Base-by-base conservation (phyloP, 73 alveolate genomes). In the Stentor coeruleus region DNA sequence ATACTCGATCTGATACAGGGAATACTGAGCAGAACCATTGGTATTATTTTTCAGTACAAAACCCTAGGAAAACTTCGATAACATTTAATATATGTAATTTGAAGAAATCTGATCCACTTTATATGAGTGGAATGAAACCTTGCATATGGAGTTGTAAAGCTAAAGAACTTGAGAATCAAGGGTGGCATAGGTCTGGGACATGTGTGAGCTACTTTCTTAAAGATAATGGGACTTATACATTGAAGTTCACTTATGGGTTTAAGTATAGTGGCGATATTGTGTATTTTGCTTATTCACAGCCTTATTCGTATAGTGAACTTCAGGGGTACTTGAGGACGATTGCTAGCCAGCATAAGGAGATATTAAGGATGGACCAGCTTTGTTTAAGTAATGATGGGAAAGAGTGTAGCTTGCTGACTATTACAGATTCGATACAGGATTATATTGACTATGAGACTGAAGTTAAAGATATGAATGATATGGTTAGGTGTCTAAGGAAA, bases 21-120 rank as follows among this genome's bases (percentile, higher is more conserved):
- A 97, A 99, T 1, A 92, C 97, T 58, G 98, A 98, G 79, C 92
- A 97, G 85, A 95, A 97, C 41, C 94, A 97, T 84, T 97, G 99
- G 99, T 97, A 90, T 85, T 97, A 95, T 77, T 97, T 97, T 85
- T 82, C 96, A 39, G 94, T 97, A 3, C 81, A 93, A 0, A 97
- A 95, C 77, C 93, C 98, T 31, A n/a, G n/a, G n/a, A n/a, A n/a
- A n/a, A 14, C 59, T 37, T 28, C 38, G n/a, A 93, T 93, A 59
- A 86, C 96, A 59, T 97, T 97, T 88, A 97, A 97, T 85, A 97
- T 97, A 3, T 95, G 95, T 41, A 97, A 97, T 89, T 85, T 95
- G 93, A 86, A 94, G 95, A 95, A 97, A 59, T 98, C 98, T 41
- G 98, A 88, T 72, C 92, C 98, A 38, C 83, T 97, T 2, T 97